A percentile compares a stretch with the other conserved stretches of the same genome.
phyloP scores from a whole-genome alignment of 495 filamentous ascomycete species.

The Aspergillus nanangensis region DNA sequence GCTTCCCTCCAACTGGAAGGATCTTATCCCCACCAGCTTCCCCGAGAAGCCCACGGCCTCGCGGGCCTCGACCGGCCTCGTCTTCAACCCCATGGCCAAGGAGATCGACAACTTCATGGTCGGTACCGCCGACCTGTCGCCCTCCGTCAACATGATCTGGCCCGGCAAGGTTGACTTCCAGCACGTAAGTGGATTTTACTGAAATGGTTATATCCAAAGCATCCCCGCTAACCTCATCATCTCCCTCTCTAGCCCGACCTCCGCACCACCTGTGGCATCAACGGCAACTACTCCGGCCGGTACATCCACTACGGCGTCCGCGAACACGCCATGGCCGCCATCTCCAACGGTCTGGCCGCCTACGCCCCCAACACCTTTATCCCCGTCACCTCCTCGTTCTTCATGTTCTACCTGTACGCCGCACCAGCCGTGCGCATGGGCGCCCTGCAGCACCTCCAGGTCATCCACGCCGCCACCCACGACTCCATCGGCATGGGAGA shows the following conservation, averaged over 20 bases:
- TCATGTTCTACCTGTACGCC: slow-evolving; percentile 61
- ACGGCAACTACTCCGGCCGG: slow-evolving; percentile 46
- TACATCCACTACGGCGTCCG: slow-evolving; percentile 53
- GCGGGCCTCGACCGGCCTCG: slow-evolving; percentile 43
- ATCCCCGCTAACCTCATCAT: too few species aligned
- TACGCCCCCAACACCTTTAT: slow-evolving; percentile 46
- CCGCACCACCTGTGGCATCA: slow-evolving; percentile 39
- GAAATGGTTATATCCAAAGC: too few species aligned
- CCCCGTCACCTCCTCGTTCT: slow-evolving; percentile 50
- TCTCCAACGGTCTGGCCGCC: slow-evolving; percentile 52
- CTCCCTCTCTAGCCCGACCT: slow-evolving; percentile 40
- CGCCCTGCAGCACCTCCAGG: slow-evolving; percentile 50
- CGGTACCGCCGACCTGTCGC: slow-evolving; percentile 55
- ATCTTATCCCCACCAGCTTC: slow-evolving; percentile 40
- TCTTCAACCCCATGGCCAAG: slow-evolving; percentile 46
- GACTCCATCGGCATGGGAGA: slow-evolving; percentile 57
- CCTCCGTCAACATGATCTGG: slow-evolving; percentile 55
- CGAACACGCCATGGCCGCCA: slow-evolving; percentile 50
- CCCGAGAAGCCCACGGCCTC: slow-evolving; percentile 45
- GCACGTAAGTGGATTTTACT: too few species aligned
- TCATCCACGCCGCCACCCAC: slow-evolving; percentile 58
- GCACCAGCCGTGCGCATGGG: slow-evolving; percentile 58
- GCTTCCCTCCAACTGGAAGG: slow-evolving; percentile 38
- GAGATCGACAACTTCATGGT: slow-evolving; percentile 50
- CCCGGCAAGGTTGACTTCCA: slow-evolving; percentile 52